Evolutionary conservation across 192 early-diverging fungal genomes (phyloP).

Genomic region (Thoreauomyces humboldtii): DNA sequence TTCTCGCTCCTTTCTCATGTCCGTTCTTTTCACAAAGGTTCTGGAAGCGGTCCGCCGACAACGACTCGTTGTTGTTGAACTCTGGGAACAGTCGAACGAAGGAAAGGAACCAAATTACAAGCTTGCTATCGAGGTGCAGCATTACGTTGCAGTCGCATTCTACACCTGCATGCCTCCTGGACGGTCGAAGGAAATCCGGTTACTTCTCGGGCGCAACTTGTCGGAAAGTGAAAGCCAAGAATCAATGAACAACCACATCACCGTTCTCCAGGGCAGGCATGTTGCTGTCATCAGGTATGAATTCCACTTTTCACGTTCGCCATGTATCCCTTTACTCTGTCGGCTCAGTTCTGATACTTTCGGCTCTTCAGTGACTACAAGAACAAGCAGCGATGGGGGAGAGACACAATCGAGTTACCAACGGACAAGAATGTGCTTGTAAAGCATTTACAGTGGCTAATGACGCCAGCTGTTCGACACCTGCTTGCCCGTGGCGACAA

Average conservation of each 20-base stretch:
- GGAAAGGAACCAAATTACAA: not conserved
- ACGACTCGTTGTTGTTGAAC: not conserved
- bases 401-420: constrained; percentile 9
- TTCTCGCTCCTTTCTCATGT: too few relatives aligned
- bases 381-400: not conserved
- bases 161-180: constrained; percentile 9
- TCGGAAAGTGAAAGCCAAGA: constrained; percentile 11
- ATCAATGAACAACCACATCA: constrained; percentile 5
- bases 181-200: not conserved
- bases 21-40: not conserved
- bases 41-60: constrained; percentile 9
- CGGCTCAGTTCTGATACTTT: not conserved
- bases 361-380: constrained; percentile 13
- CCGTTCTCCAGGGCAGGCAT: not conserved
- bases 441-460: constrained; percentile 11
- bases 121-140: not conserved
- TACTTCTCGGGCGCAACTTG: constrained; percentile 14
- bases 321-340: not conserved
- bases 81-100: not conserved
- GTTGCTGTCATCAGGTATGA: constrained; percentile 10
- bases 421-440: constrained; percentile 2
- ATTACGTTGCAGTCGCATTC: constrained; percentile 11
- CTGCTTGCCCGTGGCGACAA: not conserved
- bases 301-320: not conserved
- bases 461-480: not conserved